Conservation (phyloP, 2,329 filamentous ascomycete genomes). For the Nemania serpens region DNA sequence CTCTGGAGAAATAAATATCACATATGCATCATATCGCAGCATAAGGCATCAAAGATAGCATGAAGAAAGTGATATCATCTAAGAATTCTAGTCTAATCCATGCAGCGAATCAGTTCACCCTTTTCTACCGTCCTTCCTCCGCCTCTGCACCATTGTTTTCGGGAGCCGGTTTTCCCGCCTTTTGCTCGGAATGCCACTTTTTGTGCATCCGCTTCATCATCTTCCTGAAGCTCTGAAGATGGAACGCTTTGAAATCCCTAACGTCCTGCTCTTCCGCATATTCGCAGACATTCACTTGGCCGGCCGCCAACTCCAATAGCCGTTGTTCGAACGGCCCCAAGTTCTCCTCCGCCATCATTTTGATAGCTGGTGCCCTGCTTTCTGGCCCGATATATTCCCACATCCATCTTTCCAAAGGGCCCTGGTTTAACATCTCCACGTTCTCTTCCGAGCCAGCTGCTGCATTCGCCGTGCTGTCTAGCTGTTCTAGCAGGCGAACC, state of each 20-base stretch:
- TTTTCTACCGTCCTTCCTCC: not conserved
- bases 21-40: not conserved
- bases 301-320: slow-evolving; percentile 51
- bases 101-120: slow-evolving; percentile 8
- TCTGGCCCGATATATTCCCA: slow-evolving; percentile 59
- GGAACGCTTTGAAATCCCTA: slow-evolving; percentile 29
- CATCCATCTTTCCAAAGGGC: slow-evolving; percentile 50
- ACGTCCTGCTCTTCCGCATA: slow-evolving; percentile 45
- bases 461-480: not conserved
- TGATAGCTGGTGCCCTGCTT: slow-evolving; percentile 46
- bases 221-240: slow-evolving; percentile 16
- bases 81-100: slow-evolving; percentile 18
- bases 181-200: not conserved
- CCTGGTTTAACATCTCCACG: slow-evolving; percentile 10
- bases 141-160: not conserved
- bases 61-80: not conserved
- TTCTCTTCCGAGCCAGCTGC: not conserved
- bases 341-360: slow-evolving; percentile 57
- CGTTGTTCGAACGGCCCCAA: slow-evolving; percentile 58
- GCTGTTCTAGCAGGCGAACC: not conserved
- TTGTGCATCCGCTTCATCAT: slow-evolving; percentile 15
- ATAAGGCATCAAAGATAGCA: not conserved
- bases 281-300: slow-evolving; percentile 49
- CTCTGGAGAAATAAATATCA: not conserved
- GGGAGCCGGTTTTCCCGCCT: not conserved